Percentiles rank a stretch among this genome's conserved stretches.
These are phyloP conservation scores for Fraxinus latifolia DNA, from an alignment of 305 asterid genomes.

Conservation along the genomic window DNA sequence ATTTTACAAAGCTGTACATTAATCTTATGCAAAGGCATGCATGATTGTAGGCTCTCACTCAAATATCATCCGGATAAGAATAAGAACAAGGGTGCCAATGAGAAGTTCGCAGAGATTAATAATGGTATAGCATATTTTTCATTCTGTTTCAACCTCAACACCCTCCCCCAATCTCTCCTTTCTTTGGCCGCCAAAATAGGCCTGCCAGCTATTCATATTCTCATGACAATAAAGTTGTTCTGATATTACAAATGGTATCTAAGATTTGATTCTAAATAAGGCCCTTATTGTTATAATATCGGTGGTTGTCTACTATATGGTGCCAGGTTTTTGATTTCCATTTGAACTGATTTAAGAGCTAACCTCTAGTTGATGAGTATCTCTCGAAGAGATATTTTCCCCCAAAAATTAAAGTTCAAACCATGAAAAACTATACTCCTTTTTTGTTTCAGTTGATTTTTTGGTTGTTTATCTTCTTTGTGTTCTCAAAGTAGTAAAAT, in stretches of 20 bases:
- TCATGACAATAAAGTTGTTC: neutral
- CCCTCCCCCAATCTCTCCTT: neutral
- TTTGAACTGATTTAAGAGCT: neutral
- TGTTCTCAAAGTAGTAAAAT: neutral
- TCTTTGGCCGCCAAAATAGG: neutral
- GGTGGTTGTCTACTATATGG: neutral
- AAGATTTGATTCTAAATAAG: neutral
- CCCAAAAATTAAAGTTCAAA: neutral
- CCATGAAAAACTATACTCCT: neutral
- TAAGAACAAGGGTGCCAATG: constrained; percentile 87
- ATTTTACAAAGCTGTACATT: neutral
- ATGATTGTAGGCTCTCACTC: constrained; percentile 65
- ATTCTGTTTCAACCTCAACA: neutral
- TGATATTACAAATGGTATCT: neutral
- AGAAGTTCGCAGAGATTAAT: constrained; percentile 87
- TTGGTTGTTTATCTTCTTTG: neutral
- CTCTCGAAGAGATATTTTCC: neutral
- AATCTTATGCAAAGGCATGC: constrained; percentile 6
- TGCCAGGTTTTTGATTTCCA: neutral
- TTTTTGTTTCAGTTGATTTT: neutral
- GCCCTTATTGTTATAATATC: neutral
- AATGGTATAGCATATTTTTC: constrained; percentile 49
- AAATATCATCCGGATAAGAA: constrained; percentile 97
- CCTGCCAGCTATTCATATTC: neutral
- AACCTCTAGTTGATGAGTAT: neutral